Base-by-base conservation (phyloP, 164 flowering plant species). In the Paratinospora sagittata region DNA sequence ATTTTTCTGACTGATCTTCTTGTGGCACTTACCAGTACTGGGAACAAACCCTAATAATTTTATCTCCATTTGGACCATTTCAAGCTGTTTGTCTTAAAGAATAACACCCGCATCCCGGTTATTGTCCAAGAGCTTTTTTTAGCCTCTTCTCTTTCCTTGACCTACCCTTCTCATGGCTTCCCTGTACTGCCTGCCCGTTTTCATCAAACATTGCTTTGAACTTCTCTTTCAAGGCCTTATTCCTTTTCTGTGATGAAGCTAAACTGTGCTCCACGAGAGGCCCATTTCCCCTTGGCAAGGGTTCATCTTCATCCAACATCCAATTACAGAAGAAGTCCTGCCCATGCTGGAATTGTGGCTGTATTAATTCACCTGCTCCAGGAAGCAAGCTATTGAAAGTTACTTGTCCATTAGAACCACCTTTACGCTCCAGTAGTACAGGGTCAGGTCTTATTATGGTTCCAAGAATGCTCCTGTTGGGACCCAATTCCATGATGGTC, bases 391-490 rank as follows among this genome's bases (percentile, higher is more conserved):
- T 80, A 27, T 74, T 66, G 70, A 89, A 90, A 39, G 91, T 87
- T 74, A 85, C 69, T 8, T 86, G 85, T 39, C 97, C 96, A 74
- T 79, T 84, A 10, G 70, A 68, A 23, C 98, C 97, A 30, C 94
- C 99, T 81, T 89, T 95, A 26, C 99, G 86, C 77, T 89, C 87
- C 72, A 89, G 30, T 45, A 95, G 75, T 23, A 86, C 81, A 0
- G 90, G 79, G 67, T 95, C 99, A 30, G 99, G 92, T 76, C 99
- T 84, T 49, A 95, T 95, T 71, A 95, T 92, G 36, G 89, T 86
- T 8, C 98, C 93, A 27, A 92, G 96, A 71, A 95, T 95, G 76
- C 99, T 90, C 81, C 85, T 83, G 74, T 84, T 78, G 23, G 91
- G 85, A 12, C 95, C 96, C 63, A 95, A 84, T 47, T 76, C 75